Conservation (phyloP, 2,329 filamentous ascomycete genomes). For the Parastagonospora nodorum region DNA sequence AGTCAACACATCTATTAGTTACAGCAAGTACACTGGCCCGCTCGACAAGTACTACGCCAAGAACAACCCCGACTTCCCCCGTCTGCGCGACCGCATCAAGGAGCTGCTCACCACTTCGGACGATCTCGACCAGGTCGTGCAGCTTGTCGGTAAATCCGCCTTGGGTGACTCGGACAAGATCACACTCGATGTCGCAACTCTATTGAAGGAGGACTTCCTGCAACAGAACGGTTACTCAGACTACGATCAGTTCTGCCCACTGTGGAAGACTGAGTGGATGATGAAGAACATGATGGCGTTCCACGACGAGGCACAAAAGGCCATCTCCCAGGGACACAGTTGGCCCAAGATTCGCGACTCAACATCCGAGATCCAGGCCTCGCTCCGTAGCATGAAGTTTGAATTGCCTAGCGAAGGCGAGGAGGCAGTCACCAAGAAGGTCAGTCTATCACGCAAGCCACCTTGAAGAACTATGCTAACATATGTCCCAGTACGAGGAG, state of each 20-base stretch:
- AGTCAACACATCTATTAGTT: conserved; percentile 92
- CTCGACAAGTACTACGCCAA: conserved; percentile 95
- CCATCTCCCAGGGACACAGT: conserved; percentile 83
- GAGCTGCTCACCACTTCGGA: conserved; percentile 93
- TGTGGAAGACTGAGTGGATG: conserved; percentile 99
- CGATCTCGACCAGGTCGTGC: conserved; percentile 97
- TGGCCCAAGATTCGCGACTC: conserved; percentile 94
- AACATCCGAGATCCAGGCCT: conserved; percentile 81
- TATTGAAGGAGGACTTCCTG: conserved; percentile 98
- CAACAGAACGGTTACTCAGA: conserved; percentile 99
- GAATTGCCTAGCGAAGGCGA: conserved; percentile 87
- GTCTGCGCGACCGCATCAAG: conserved; percentile 89
- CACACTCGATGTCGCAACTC: conserved; percentile 84
- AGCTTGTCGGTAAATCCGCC: conserved; percentile 96
- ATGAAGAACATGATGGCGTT: conserved; percentile 99
- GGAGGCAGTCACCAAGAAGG: conserved; percentile 82
- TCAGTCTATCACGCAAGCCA: conserved; percentile 47
- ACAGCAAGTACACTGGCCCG: conserved; percentile 91
- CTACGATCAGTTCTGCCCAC: conserved; percentile 98
- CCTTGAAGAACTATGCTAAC: conserved; percentile 46
- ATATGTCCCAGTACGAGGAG: conserved; percentile 74
- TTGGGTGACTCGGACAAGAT: conserved; percentile 98
- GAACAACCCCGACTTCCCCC: conserved; percentile 91
- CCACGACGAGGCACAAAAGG: conserved; percentile 97
- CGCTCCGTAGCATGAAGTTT: conserved; percentile 94